Evolutionary conservation across 495 filamentous ascomycete genomes (phyloP), one percentile per base, ranked within the genome.

Genomic region (Echria macrotheca): DNA sequence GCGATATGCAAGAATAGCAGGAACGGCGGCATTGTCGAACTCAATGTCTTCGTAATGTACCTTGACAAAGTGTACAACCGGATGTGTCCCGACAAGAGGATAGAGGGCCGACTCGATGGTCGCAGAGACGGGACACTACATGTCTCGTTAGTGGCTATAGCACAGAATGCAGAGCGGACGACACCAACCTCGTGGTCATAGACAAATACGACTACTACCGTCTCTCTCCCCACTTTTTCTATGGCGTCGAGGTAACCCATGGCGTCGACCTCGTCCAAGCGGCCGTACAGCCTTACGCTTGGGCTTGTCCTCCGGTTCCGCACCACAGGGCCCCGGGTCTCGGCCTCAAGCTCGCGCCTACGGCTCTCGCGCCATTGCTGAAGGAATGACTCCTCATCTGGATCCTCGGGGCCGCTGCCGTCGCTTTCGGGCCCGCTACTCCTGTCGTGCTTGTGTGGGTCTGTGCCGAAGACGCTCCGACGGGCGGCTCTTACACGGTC

Each of bases 31-130:
- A 51, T 86, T 80, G 61, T 95, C 88, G 77, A 97, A 96, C 65
- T 97, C 94, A 23, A 95, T 91, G 51, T 95, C 94, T 46, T 86
- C 81, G 62, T 87, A 86, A 68, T 95, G 87, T 24, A 97, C 78
- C 65, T 91, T 93, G 66, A 97, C 77, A 59, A 98, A 97, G 54
- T 86, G 87, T 31, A 85, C 81, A 23, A 81, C 73, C 21, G 76
- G 69, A 55, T 97, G 72, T 48, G 75, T 71, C 45, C 74, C 69
- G 36, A 91, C 87, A 24, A 98, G 74, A 2, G 79, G 79, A 24
- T 72, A 73, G 32, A 98, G 65, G 26, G 85, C 89, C 28, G 82
- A 80, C 63, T 95, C 89, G 55, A 95, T 83, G 40, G 85, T 73
- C 28, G 74, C 67, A 33, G 85, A 91, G 43, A 91, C 80, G 25